Conservation (phyloP, 345 rosid genomes). For the Eucalyptus urophylla region DNA sequence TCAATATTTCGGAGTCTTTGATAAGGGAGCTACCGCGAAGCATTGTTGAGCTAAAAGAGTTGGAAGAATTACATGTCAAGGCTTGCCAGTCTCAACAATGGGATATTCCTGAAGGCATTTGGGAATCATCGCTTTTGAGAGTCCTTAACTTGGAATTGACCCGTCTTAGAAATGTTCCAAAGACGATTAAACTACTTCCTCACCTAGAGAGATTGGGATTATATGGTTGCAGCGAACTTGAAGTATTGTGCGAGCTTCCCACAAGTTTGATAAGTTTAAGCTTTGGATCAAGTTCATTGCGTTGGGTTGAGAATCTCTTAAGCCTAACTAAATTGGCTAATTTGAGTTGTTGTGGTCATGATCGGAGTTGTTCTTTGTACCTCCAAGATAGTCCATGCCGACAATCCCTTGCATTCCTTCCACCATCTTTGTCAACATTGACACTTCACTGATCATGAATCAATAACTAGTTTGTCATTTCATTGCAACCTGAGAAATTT, state of each 20-base stretch:
- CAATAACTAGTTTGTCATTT: too few species aligned
- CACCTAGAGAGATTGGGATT: neutral
- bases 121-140: neutral
- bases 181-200: neutral
- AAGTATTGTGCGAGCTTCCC: neutral
- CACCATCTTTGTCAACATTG: neutral
- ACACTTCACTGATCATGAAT: too few species aligned
- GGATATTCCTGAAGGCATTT: neutral
- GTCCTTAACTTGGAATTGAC: fast-evolving
- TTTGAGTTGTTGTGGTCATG: fast-evolving
- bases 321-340: neutral
- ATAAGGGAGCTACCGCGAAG: neutral
- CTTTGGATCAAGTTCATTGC: neutral
- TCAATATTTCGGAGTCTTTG: fast-evolving
- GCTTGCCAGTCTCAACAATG: fast-evolving
- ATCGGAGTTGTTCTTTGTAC: fast-evolving
- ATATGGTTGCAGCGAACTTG: fast-evolving
- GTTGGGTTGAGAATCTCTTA: fast-evolving
- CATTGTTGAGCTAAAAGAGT: neutral
- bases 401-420: neutral
- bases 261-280: neutral
- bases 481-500: too few species aligned
- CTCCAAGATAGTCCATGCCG: neutral
- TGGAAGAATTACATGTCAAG: neutral
- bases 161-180: fast-evolving